Evolutionary conservation across 768 basidiomycete species (phyloP), one percentile per base, ranked within the genome.

Genomic region (Cystoderma amianthinum): DNA sequence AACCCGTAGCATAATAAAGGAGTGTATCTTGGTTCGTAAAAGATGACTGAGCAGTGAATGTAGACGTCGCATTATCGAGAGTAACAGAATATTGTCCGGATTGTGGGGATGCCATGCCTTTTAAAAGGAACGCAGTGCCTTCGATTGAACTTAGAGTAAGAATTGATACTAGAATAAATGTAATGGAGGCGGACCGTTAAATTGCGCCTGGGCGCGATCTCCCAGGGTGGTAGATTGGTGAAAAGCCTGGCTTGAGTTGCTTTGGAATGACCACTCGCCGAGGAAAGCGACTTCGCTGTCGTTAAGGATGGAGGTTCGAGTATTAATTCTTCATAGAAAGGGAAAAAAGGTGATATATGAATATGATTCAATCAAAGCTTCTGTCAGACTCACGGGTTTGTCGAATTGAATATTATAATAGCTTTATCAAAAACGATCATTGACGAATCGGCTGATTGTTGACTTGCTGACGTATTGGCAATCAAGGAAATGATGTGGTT

Each of bases 81-180:
- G 47, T 65, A 41, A 85, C 75, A 24, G 76, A 67, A 52, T 77
- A 89, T 32, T 63, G 64, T 40, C 83, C 83, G 2, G 75, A 69
- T 19, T 59, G 55, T 2, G 74, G 74, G 23, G 77, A 81, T 13
- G 76, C 79, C 30, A 69, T 66, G 6, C 87, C 87, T 35, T 59
- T 67, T 17, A 90, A 54, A 1, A 71, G 60, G 37, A 89, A 65
- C 10, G 84, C 69, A 7, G 76, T 72, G 21, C 85, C 86, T 86
- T 44, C 30, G 18, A 32, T 9, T 32, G 21, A 3, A 42, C 9
- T 7, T 22, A 5, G 25, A 12, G 39, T 6, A 17, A 5, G 15
- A 17, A 30, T 23, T n/a, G 22, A 10, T 15, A 9, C 18, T 36
- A 10, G 6, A 9, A 21, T 21, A n/a, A 36, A 10, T 22, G 6